Conservation (phyloP, 139 green algal species). For the Zygnema circumcarinatum region DNA sequence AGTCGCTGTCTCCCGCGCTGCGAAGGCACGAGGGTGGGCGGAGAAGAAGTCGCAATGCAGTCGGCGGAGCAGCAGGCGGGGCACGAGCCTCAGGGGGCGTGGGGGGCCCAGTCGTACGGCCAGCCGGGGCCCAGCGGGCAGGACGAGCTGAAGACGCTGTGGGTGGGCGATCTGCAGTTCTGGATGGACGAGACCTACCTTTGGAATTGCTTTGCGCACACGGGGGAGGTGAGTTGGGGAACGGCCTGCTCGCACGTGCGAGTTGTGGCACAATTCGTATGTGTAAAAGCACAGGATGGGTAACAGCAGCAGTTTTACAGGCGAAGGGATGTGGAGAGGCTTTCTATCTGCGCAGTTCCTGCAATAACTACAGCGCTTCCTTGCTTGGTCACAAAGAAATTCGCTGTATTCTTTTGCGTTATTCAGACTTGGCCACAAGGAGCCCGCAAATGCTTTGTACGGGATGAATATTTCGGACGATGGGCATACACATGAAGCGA, state of each 20-base stretch:
- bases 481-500: too few relatives aligned
- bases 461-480: too few relatives aligned
- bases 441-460: too few relatives aligned
- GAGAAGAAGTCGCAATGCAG: neutral
- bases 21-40: neutral
- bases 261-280: neutral
- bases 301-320: neutral
- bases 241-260: neutral
- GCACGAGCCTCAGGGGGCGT: neutral
- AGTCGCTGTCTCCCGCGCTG: too few relatives aligned
- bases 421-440: too few relatives aligned
- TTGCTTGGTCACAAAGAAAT: too few relatives aligned
- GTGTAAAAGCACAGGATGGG: neutral
- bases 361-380: neutral
- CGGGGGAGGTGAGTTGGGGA: slow-evolving; percentile 45
- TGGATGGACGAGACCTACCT: slow-evolving; percentile 64
- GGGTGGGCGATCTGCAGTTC: slow-evolving; percentile 58
- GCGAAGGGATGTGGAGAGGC: neutral
- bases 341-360: too few relatives aligned
- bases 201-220: slow-evolving; percentile 50
- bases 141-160: slow-evolving; percentile 58
- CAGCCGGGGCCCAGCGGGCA: slow-evolving; percentile 16
- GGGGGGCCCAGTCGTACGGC: neutral
- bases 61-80: neutral
- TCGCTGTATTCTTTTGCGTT: too few relatives aligned